Percentiles rank a stretch among this genome's conserved stretches.
These are phyloP conservation scores for Mycena crocata DNA, from an alignment of 768 basidiomycete species.

Conservation along the genomic window DNA sequence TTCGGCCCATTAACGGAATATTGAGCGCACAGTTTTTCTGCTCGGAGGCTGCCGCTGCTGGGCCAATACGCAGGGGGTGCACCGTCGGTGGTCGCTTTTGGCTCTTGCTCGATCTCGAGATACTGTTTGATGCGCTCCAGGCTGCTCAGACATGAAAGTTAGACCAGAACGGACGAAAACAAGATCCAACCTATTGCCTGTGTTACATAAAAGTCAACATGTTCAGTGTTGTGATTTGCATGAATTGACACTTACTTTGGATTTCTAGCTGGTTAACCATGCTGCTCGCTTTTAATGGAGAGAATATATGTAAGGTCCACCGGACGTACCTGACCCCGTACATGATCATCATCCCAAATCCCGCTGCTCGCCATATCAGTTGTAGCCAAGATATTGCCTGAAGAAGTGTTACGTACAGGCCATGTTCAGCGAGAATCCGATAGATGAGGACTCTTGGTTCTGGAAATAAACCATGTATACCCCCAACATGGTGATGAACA, in stretches of 20 bases:
- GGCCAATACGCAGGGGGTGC: constrained; percentile 78
- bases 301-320: not conserved
- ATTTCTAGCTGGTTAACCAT: constrained; percentile 59
- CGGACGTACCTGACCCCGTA: constrained; percentile 50
- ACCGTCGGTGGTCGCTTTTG: constrained; percentile 50
- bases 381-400: constrained; percentile 49
- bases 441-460: constrained; percentile 54
- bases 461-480: constrained; percentile 62
- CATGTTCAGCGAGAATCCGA: constrained; percentile 68
- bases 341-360: constrained; percentile 67
- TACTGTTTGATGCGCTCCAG: constrained; percentile 80
- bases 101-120: constrained; percentile 70
- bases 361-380: constrained; percentile 46
- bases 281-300: constrained; percentile 1
- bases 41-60: constrained; percentile 63
- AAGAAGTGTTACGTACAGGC: constrained; percentile 48
- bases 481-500: constrained; percentile 68
- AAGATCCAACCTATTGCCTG: constrained; percentile 54
- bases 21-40: constrained; percentile 64
- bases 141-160: constrained; percentile 37
- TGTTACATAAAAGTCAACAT: constrained; percentile 42
- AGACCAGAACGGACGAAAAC: not conserved
- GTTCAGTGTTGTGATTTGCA: constrained; percentile 23
- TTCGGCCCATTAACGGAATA: constrained; percentile 69
- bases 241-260: constrained; percentile 45